A percentile compares a stretch with the other conserved stretches of the same genome.
Evolutionary conservation across 2,329 filamentous ascomycete genomes (phyloP).

Genomic region (Botrytis pseudocinerea): DNA sequence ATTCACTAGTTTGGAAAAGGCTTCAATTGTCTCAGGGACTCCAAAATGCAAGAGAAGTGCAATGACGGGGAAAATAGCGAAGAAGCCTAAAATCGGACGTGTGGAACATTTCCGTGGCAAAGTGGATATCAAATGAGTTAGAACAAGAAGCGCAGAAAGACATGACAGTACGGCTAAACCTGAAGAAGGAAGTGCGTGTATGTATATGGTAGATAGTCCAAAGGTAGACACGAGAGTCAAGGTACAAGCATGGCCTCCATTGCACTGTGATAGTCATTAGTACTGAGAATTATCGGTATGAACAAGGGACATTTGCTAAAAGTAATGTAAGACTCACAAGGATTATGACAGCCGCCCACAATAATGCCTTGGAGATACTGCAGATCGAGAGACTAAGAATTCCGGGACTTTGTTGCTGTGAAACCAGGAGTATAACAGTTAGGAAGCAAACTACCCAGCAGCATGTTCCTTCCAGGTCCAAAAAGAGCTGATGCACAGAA

Average conservation of each 20-base stretch:
- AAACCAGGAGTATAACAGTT: constrained; percentile 18
- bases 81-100: background rate
- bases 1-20: background rate
- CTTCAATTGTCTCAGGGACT: background rate
- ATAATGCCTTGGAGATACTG: constrained; percentile 7
- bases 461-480: constrained; percentile 14
- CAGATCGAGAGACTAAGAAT: background rate
- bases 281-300: background rate
- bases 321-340: constrained; percentile 3
- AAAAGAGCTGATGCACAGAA: background rate
- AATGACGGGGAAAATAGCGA: constrained; percentile 8
- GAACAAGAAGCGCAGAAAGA: constrained; percentile 16
- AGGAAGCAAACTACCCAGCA: constrained; percentile 23
- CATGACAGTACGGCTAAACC: constrained; percentile 4
- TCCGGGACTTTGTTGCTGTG: background rate
- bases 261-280: constrained; percentile 10
- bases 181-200: background rate
- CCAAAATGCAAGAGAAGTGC: constrained; percentile 13
- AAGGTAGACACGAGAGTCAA: constrained; percentile 19
- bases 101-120: constrained; percentile 1
- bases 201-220: constrained; percentile 20
- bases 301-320: background rate
- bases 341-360: constrained; percentile 12
- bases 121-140: background rate
- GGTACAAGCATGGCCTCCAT: constrained; percentile 17